Conservation (phyloP, 176 grass and related monocot species). For the Thinopyrum elongatum region DNA sequence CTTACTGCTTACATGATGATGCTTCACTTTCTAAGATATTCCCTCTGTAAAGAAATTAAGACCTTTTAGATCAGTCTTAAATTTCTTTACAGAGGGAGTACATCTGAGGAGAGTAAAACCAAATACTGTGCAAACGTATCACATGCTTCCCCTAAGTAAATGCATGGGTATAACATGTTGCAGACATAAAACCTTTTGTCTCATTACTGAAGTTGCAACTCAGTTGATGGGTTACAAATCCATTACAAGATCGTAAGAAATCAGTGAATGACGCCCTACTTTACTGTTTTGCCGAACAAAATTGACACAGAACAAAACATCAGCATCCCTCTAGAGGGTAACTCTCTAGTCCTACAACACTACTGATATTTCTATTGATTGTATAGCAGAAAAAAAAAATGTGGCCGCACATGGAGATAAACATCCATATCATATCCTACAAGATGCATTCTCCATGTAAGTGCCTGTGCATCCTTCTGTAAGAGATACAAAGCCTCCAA, state of each 20-base stretch:
- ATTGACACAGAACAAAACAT: slow-evolving; percentile 41
- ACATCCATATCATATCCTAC: slow-evolving; percentile 86
- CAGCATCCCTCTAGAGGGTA: slow-evolving; percentile 37
- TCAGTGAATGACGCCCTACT: slow-evolving; percentile 28
- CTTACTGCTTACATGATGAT: no score
- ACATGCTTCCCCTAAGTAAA: not conserved
- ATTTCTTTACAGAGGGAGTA: no score
- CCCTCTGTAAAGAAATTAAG: no score
- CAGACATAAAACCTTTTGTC: not conserved
- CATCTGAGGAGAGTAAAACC: no score
- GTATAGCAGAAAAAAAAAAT: slow-evolving; percentile 35
- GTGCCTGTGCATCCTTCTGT: slow-evolving; percentile 53
- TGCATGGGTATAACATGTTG: not conserved
- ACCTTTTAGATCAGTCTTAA: no score
- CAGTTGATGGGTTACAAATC: slow-evolving; percentile 38
- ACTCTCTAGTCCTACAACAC: slow-evolving; percentile 33
- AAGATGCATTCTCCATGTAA: slow-evolving; percentile 73
- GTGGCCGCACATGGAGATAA: slow-evolving; percentile 65
- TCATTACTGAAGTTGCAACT: slow-evolving; percentile 45
- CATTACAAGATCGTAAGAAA: slow-evolving; percentile 24
- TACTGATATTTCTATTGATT: slow-evolving; percentile 38
- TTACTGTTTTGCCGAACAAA: slow-evolving; percentile 33
- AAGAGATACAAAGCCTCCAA: slow-evolving; percentile 44
- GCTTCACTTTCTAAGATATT: no score
- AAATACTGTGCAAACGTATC: not conserved